Conservation (phyloP, 192 early-diverging fungal genomes). For the Pecoramyces ruminantium region DNA sequence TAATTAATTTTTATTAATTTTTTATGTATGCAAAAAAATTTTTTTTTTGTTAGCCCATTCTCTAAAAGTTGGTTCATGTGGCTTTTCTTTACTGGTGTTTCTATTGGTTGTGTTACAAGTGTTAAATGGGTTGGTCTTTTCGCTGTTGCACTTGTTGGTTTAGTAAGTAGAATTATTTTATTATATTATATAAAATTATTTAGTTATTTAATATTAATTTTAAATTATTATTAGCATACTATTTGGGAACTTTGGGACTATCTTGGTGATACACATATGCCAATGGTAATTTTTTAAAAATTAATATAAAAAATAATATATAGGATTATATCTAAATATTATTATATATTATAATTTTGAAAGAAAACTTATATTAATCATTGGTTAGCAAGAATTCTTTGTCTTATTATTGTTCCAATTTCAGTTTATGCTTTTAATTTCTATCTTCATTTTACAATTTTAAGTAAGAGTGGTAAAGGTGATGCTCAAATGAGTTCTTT, state of each 20-base stretch:
- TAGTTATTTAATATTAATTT: not conserved
- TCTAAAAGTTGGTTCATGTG: not conserved
- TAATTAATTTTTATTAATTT: too few relatives aligned
- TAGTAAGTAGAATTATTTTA: not conserved
- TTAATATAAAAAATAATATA: not conserved
- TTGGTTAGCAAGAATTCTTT: conserved; percentile 64
- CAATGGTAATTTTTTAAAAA: not conserved
- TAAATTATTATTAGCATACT: not conserved
- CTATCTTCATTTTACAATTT: conserved; percentile 70
- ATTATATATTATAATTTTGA: conserved; percentile 1
- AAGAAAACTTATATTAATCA: conserved; percentile 51
- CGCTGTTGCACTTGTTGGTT: conserved; percentile 39
- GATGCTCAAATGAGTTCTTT: conserved; percentile 87
- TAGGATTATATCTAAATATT: too few relatives aligned
- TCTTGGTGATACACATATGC: not conserved
- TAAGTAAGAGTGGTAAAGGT: conserved; percentile 63
- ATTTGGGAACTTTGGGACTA: not conserved
- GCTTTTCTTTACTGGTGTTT: not conserved
- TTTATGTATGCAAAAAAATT: too few relatives aligned
- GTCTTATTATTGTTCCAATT: conserved; percentile 67
- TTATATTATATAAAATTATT: not conserved
- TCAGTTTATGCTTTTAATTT: conserved; percentile 71
- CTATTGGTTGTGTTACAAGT: not conserved
- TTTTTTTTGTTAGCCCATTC: not conserved
- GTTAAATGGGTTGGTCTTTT: conserved; percentile 97